Evolutionary conservation across 768 basidiomycete species (phyloP).

Genomic region (Pleurotus tuber-regium): DNA sequence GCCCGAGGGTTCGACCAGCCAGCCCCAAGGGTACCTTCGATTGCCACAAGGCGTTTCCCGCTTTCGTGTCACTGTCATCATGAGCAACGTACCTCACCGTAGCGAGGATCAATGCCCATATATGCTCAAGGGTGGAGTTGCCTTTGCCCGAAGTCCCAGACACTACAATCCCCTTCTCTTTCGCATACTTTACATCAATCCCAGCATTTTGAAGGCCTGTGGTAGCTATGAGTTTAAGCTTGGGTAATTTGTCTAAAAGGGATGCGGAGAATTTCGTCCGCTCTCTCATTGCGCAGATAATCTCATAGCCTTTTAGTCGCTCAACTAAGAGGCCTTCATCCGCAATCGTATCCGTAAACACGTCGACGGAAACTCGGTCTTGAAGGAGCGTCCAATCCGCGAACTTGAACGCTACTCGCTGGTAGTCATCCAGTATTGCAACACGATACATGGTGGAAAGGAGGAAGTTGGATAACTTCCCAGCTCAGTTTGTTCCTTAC

Average conservation of each 20-base stretch:
- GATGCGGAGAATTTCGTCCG: slow-evolving; percentile 53
- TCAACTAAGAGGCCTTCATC: slow-evolving; percentile 48
- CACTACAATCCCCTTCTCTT: slow-evolving; percentile 46
- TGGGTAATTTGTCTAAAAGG: slow-evolving; percentile 53
- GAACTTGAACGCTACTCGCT: slow-evolving; percentile 44
- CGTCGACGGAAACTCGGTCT: slow-evolving; percentile 36
- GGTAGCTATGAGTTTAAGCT: slow-evolving; percentile 57
- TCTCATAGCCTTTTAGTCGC: slow-evolving; percentile 48
- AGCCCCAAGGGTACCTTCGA: slow-evolving; percentile 47
- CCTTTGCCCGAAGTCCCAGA: slow-evolving; percentile 44
- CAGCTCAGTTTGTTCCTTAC: no score
- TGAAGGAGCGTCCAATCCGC: slow-evolving; percentile 54
- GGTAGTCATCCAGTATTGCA: slow-evolving; percentile 64
- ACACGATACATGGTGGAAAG: slow-evolving; percentile 28
- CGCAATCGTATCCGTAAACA: slow-evolving; percentile 49
- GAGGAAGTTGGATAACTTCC: no score
- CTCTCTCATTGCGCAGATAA: slow-evolving; percentile 68
- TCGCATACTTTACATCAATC: slow-evolving; percentile 48
- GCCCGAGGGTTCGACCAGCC: slow-evolving; percentile 52
- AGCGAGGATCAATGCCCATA: slow-evolving; percentile 60
- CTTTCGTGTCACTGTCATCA: slow-evolving; percentile 49
- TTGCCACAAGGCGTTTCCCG: slow-evolving; percentile 52
- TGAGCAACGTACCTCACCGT: slow-evolving; percentile 45
- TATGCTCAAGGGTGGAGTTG: slow-evolving; percentile 57
- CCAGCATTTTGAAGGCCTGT: slow-evolving; percentile 49